Percentiles rank a stretch among this genome's conserved stretches.
Conservation (phyloP, 148 eudicot species). For the Amaranthus cruentus region DNA sequence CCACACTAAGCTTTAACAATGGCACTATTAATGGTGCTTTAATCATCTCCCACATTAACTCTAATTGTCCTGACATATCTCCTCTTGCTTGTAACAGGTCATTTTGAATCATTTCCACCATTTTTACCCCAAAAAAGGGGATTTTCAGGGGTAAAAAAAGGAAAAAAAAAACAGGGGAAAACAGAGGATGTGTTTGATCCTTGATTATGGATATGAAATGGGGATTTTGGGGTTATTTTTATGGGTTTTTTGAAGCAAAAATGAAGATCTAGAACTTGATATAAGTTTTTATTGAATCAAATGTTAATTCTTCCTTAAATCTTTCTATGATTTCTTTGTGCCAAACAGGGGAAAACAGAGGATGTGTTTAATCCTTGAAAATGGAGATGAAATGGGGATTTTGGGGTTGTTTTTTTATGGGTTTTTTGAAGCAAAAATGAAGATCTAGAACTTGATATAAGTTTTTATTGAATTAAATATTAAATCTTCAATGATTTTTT, state of each 20-base stretch:
- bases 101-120: conserved; percentile 55
- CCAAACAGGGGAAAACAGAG: not conserved
- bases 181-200: not conserved
- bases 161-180: too few species aligned
- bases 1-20: conserved; percentile 38
- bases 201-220: conserved; percentile 18
- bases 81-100: conserved; percentile 44
- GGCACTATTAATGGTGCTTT: conserved; percentile 75
- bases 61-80: conserved; percentile 46
- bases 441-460: too few species aligned
- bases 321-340: not conserved
- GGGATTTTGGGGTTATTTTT: not conserved
- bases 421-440: too few species aligned
- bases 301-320: too few species aligned
- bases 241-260: too few species aligned
- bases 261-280: too few species aligned
- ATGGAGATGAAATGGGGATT: conserved; percentile 18
- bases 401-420: not conserved
- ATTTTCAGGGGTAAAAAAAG: not conserved
- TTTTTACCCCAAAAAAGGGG: conserved; percentile 19
- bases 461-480: too few species aligned
- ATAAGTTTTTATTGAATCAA: too few species aligned
- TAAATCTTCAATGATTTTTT: not conserved
- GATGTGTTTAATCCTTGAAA: not conserved
- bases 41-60: conserved; percentile 54